Base-by-base conservation (phyloP, 495 filamentous ascomycete species). In the Xylaria palmicola region DNA sequence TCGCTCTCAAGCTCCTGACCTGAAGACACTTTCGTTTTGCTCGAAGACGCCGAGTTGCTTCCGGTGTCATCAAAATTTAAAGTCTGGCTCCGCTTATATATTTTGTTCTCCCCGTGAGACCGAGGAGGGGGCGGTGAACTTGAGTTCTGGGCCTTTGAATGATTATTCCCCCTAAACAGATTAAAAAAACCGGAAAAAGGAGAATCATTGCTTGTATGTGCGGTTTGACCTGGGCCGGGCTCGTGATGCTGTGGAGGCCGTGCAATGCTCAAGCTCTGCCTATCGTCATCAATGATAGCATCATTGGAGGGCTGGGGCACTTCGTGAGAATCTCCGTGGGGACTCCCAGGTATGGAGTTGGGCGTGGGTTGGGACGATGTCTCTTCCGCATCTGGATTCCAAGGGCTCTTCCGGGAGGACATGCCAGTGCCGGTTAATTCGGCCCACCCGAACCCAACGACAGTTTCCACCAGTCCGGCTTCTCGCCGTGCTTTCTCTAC, bases 401-500 rank as follows among this genome's bases (percentile, higher is more conserved):
- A 77, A 57, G 69, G 65, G 24, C 55, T 63, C 54, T 67, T 70
- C 59, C 71, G 70, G 37, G 70, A 75, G 30, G 69, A 70, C 65
- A 69, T 77, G 72, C 63, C 94, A 43, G 90, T 85, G 6, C 92
- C 92, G 0, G 91, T 98, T 49, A 98, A 73, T 70, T 98, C 93
- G 12, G 90, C 90, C 91, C 92, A 98, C 0, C 95, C 93, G 85
- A 92, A 97, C 59, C 86, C 90, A 29, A 92, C 90, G 67, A 97
- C 87, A 1, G 92, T 95, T 27, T 93, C 93, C 40, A 98, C 89
- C 4, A 97, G 76, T 6, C 92, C 91, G 63, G 91, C 97, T 67
- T 93, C 94, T 72, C 95, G 81, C 41, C 95, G 82, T 8, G 94
- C 93, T 72, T 98, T 98, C 65, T 98, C 91, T 5, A 98, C 94